A percentile compares a stretch with the other conserved stretches of the same genome.
Evolutionary conservation across 257 asterid species (phyloP).

Genomic region (Rhazya stricta): DNA sequence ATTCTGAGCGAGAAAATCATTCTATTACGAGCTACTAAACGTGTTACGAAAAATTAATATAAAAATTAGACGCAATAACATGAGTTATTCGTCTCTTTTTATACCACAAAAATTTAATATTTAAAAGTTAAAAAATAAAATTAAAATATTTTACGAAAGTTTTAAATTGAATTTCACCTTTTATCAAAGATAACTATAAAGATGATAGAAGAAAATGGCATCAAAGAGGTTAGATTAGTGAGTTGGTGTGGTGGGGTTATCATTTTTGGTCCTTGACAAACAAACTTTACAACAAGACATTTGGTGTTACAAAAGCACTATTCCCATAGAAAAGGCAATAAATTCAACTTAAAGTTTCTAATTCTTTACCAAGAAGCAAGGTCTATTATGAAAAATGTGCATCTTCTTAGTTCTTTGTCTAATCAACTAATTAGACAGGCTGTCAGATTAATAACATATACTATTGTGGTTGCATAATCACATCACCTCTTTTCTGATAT

Average conservation of each 20-base stretch:
- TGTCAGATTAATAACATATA: not conserved
- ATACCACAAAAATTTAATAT: no score
- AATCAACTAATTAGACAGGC: not conserved
- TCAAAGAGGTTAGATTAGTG: not conserved
- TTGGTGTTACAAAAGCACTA: slow-evolving; percentile 3
- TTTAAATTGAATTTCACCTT: no score
- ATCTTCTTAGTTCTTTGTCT: not conserved
- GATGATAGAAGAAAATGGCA: slow-evolving; percentile 5
- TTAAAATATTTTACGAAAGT: no score
- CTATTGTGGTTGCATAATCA: not conserved
- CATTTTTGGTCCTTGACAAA: slow-evolving; percentile 9
- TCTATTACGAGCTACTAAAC: no score
- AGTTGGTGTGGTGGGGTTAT: slow-evolving; percentile 15
- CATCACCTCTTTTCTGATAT: not conserved
- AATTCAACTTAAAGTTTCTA: slow-evolving; percentile 10
- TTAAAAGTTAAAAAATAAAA: no score
- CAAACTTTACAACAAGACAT: not conserved
- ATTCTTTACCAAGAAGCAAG: slow-evolving; percentile 18
- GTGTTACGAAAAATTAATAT: no score
- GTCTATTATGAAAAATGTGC: not conserved
- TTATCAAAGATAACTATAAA: not conserved
- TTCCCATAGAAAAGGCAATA: not conserved
- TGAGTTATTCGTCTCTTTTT: no score
- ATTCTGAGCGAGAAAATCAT: no score
- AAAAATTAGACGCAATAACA: no score